Percentiles rank a stretch among this genome's conserved stretches.
phyloP scores from a whole-genome alignment of 2,329 filamentous ascomycete genomes.

The Botrytis cinerea region DNA sequence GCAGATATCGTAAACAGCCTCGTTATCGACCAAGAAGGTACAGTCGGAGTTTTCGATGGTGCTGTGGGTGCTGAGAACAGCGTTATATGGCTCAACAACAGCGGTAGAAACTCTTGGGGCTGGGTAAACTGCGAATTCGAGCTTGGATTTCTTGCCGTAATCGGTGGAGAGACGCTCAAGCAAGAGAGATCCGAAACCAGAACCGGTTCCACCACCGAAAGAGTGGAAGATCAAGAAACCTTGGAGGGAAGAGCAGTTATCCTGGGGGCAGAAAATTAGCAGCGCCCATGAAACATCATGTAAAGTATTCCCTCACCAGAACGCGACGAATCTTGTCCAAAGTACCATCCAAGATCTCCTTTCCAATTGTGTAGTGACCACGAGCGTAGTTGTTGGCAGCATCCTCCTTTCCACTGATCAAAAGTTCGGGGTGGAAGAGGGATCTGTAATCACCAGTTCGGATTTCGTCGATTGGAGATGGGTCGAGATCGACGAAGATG shows the following conservation, averaged over 20 bases:
- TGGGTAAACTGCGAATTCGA: constrained; percentile 67
- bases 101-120: constrained; percentile 64
- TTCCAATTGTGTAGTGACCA: constrained; percentile 69
- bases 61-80: constrained; percentile 56
- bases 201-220: constrained; percentile 68
- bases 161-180: constrained; percentile 64
- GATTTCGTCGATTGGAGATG: constrained; percentile 68
- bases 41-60: constrained; percentile 70
- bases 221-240: constrained; percentile 71
- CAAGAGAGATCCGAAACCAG: constrained; percentile 65
- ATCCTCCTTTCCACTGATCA: constrained; percentile 70
- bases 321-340: constrained; percentile 66
- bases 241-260: constrained; percentile 66
- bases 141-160: constrained; percentile 69
- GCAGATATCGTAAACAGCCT: constrained; percentile 69
- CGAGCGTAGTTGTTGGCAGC: constrained; percentile 70
- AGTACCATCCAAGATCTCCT: constrained; percentile 64
- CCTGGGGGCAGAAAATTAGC: constrained; percentile 42
- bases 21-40: constrained; percentile 69
- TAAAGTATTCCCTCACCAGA: constrained; percentile 48
- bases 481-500: constrained; percentile 68
- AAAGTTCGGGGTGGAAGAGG: constrained; percentile 65
- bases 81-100: constrained; percentile 70
- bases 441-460: constrained; percentile 62
- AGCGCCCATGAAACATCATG: background rate